Evolutionary conservation across 2,329 filamentous ascomycete genomes (phyloP).

Genomic region (Verticillium nonalfalfae): DNA sequence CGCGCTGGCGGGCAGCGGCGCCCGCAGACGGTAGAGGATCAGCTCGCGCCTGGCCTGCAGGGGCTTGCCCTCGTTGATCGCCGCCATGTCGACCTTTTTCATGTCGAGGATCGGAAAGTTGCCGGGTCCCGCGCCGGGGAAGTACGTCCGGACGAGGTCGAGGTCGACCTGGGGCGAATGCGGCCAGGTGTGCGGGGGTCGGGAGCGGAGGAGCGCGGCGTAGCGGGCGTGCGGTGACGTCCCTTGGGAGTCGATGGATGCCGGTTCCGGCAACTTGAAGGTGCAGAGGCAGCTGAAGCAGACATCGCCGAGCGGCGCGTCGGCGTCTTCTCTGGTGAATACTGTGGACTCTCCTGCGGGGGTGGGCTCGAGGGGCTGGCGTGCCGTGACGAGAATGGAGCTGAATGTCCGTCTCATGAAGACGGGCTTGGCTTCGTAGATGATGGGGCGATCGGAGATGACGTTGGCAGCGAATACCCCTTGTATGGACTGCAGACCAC

Average conservation of each 20-base stretch:
- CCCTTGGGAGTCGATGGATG: slow-evolving; percentile 31
- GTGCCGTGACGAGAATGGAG: slow-evolving; percentile 41
- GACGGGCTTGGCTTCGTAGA: slow-evolving; percentile 41
- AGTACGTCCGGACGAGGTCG: slow-evolving; percentile 25
- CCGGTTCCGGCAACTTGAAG: slow-evolving; percentile 36
- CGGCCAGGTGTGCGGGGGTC: slow-evolving; percentile 34
- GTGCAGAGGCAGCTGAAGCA: slow-evolving; percentile 47
- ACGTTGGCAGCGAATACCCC: slow-evolving; percentile 47
- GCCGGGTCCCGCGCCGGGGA: slow-evolving; percentile 30
- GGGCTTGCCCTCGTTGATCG: slow-evolving; percentile 33
- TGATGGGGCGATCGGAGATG: slow-evolving; percentile 40
- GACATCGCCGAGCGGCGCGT: slow-evolving; percentile 29
- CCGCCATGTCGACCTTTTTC: slow-evolving; percentile 47
- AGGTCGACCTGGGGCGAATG: slow-evolving; percentile 40
- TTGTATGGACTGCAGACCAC: slow-evolving; percentile 39
- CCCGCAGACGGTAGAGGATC: slow-evolving; percentile 40
- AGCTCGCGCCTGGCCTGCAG: slow-evolving; percentile 41
- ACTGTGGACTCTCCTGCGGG: not conserved
- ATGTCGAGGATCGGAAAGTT: slow-evolving; percentile 45
- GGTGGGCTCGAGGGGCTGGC: slow-evolving; percentile 15
- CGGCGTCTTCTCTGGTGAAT: slow-evolving; percentile 24
- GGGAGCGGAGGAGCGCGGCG: slow-evolving; percentile 27
- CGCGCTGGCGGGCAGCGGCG: slow-evolving; percentile 31
- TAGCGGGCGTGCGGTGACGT: slow-evolving; percentile 35
- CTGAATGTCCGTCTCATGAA: slow-evolving; percentile 40